Evolutionary conservation across 2,329 filamentous ascomycete genomes (phyloP), one percentile per base, ranked within the genome.

Genomic region (Pezicula neosporulosa): DNA sequence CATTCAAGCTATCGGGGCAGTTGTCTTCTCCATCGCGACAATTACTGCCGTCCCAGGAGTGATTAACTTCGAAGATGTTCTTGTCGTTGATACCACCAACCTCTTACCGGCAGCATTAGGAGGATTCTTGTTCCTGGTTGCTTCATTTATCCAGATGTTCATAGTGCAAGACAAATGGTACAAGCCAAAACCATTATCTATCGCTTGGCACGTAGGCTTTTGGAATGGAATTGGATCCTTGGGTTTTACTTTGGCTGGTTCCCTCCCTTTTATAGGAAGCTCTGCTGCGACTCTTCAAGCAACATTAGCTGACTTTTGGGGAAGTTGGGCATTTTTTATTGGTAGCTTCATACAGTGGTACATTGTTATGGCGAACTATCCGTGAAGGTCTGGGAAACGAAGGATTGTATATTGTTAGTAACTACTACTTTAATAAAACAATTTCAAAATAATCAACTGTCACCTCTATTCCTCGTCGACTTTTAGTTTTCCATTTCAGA

Each of bases 261-360:
- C 52, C 6, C 28, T 60, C 12, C 50, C 50, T 1, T 58, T 36
- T 41, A 28, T 58, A 5, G 54, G 53, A 6, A 57, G 43, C 7
- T 38, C 46, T 18, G 44, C 24, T 16, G 54, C 38, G 19, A 48
- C 24, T 9, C 36, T 56, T 7, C 48, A 53, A 50, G 54, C 38
- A 8, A 49, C 44, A 19, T 21, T 52, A 7, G 56, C 59, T 21
- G 50, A 50, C 48, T 54, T 58, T 21, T 58, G 57, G 56, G 59
- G 59, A 6, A 60, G 59, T 56, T 57, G 51, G 50, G 56, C 56
- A 6, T 61, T 58, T 43, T 47, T 60, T 28, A 15, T 57, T 19
- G 57, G 55, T 16, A 53, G 54, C 30, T 21, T 52, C 24, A 36
- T 61, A 37, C 59, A 61, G 52, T 61, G 56, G 57, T 61, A 59